These are phyloP conservation scores for Leccinum obscurum DNA, from an alignment of 768 basidiomycete genomes.

Conservation along the genomic window DNA sequence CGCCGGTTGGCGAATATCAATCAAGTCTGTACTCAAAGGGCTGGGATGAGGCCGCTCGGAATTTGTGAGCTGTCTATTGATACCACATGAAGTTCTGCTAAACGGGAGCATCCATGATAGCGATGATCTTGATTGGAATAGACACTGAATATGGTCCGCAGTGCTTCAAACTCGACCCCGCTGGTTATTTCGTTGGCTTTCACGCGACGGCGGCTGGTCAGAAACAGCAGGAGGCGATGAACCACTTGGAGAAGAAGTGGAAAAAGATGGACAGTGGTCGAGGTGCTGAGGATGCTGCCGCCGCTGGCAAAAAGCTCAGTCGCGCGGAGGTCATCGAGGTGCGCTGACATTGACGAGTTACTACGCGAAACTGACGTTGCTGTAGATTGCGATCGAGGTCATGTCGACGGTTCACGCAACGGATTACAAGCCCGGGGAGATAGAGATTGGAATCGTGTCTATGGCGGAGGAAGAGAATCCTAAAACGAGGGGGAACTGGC, in stretches of 20 bases:
- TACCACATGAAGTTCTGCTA: not conserved
- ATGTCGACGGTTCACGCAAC: conserved; percentile 94
- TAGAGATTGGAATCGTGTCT: conserved; percentile 94
- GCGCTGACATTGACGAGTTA: conserved; percentile 21
- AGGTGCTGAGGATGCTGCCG: conserved; percentile 76
- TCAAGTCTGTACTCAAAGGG: conserved; percentile 97
- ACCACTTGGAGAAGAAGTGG: conserved; percentile 98
- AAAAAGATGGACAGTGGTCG: conserved; percentile 84
- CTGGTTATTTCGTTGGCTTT: conserved; percentile 98
- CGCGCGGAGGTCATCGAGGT: conserved; percentile 90
- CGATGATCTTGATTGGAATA: conserved; percentile 93
- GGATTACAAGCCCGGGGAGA: conserved; percentile 93
- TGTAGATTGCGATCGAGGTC: conserved; percentile 88
- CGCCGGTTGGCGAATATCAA: conserved; percentile 96
- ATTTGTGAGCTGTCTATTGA: conserved; percentile 62
- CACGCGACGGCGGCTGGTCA: conserved; percentile 95
- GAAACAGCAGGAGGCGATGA: conserved; percentile 99
- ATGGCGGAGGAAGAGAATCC: conserved; percentile 66
- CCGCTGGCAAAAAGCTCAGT: conserved; percentile 71
- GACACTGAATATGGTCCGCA: conserved; percentile 95
- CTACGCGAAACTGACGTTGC: conserved; percentile 2
- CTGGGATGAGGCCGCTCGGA: conserved; percentile 94
- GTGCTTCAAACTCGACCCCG: conserved; percentile 96
- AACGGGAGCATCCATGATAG: conserved; percentile 40
- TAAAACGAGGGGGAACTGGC: conserved; percentile 76